These are phyloP conservation scores for Syzygium oleosum DNA, from an alignment of 345 rosid genomes.

Conservation along the genomic window DNA sequence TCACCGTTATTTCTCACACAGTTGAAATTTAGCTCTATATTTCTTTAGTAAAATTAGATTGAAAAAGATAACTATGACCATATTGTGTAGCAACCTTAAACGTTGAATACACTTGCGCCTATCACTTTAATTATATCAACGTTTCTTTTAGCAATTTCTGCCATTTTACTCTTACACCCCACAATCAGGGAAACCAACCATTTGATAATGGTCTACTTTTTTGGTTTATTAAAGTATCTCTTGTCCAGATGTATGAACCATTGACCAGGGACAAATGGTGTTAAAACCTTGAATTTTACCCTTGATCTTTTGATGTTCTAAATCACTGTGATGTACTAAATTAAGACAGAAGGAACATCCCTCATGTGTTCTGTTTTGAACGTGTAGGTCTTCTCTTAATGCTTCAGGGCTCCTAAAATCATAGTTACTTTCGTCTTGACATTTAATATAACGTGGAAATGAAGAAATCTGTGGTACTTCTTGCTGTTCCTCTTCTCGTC, in stretches of 20 bases:
- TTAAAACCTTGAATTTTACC: neutral
- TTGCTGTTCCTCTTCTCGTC: slow-evolving; percentile 29
- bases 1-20: neutral
- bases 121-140: neutral
- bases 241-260: neutral
- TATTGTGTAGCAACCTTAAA: neutral
- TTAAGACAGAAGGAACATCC: neutral
- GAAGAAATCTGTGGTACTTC: neutral
- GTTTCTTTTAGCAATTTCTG: neutral
- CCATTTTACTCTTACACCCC: neutral
- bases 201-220: neutral
- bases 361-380: neutral
- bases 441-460: neutral
- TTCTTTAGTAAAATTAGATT: neutral
- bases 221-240: neutral
- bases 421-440: neutral
- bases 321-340: neutral
- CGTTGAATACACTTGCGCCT: neutral
- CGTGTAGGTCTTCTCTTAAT: neutral
- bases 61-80: neutral
- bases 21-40: neutral
- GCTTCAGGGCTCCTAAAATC: neutral
- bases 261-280: neutral
- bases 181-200: neutral
- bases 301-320: neutral